Base-by-base conservation (phyloP, 2,329 filamentous ascomycete genomes). In the Aspergillus sp. region DNA sequence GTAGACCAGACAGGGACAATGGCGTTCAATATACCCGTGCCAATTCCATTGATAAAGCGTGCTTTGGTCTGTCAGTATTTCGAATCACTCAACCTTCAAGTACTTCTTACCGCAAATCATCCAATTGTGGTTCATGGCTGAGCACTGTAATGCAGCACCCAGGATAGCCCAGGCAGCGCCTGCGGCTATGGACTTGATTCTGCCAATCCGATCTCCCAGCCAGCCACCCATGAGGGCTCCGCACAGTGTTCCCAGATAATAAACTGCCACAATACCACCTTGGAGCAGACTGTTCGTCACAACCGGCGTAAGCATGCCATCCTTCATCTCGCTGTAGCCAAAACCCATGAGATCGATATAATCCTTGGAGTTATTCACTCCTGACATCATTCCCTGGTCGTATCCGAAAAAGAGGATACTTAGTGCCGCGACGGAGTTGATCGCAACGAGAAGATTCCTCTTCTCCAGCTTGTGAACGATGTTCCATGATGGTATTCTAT, bases 1-100 rank as follows among this genome's bases (percentile, higher is more conserved):
- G 83, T 84, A 1, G 82, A 82, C 82, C 82, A 87, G 4, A 86
- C 82, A 0, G 84, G 84, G 0, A 83, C 78, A 49, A 87, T 86
- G 6, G 82, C 78, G 55, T 86, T 88, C 31, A 87, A 61, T 40
- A 86, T 79, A 26, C 85, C 85, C 2, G 82, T 87, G 4, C 83
- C 84, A 37, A 83, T 77, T 5, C 82, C 81, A 43, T 83, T 85
- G 31, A 83, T 68, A 11, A 77, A 67, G 28, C 81, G 78, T 9
- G 79, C 76, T 72, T n/a, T 5, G 48, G 46, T 12, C 27, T 5
- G 27, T 48, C 38, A 49, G 51, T 27, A 2, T 28, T 11, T 31
- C 11, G 34, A 8, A 9, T 9, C n/a, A 6, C 9, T n/a, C 11
- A 34, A 19, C 10, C 30, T 6, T 29, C 9, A 8, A 11, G 6